These are phyloP conservation scores for Sporobolomyces phaffii DNA, from an alignment of 768 basidiomycete species.

Conservation along the genomic window DNA sequence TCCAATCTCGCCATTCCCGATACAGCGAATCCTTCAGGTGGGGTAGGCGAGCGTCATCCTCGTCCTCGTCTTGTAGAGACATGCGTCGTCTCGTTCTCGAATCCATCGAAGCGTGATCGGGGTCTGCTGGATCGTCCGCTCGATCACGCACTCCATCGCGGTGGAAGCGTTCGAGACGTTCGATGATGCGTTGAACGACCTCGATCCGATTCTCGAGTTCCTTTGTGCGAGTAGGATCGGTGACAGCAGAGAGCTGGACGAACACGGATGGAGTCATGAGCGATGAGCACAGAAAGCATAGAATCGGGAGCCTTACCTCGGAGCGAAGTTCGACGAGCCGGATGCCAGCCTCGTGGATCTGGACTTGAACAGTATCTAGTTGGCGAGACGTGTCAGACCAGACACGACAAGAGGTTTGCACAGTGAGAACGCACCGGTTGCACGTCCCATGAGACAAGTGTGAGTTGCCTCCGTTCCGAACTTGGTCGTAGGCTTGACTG, in stretches of 20 bases:
- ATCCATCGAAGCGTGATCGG: not conserved
- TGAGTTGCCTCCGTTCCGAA: constrained; percentile 84
- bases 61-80: not conserved
- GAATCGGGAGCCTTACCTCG: too few species aligned
- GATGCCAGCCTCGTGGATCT: constrained; percentile 26
- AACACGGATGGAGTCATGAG: not conserved
- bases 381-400: not conserved
- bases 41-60: constrained; percentile 16
- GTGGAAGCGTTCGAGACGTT: constrained; percentile 16
- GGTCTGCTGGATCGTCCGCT: not conserved
- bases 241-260: not conserved
- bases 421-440: constrained; percentile 25
- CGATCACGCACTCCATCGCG: not conserved
- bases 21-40: constrained; percentile 31
- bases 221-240: not conserved
- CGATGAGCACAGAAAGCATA: too few species aligned
- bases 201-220: constrained; percentile 29
- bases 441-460: constrained; percentile 64
- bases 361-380: constrained; percentile 39
- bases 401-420: too few species aligned
- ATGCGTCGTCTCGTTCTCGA: not conserved
- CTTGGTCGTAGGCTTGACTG: constrained; percentile 49
- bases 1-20: constrained; percentile 72
- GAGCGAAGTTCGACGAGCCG: constrained; percentile 31
- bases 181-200: constrained; percentile 20